These are phyloP conservation scores for Nitzschia sp. DNA, from an alignment of 108 stramenopile genomes.

Conservation along the genomic window DNA sequence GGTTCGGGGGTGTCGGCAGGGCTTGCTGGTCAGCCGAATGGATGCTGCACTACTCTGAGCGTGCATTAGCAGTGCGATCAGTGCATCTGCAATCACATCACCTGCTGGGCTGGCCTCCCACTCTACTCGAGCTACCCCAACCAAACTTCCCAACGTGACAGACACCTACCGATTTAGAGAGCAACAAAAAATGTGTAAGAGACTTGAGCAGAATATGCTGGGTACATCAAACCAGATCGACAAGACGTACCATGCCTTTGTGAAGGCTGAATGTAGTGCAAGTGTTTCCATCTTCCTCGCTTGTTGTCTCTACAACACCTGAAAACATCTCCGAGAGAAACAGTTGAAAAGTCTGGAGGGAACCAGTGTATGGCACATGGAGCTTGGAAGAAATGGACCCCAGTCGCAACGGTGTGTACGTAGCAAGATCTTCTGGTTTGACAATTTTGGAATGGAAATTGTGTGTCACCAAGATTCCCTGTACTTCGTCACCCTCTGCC, in stretches of 20 bases:
- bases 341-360: conserved; percentile 64
- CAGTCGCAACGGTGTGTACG: conserved; percentile 85
- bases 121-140: conserved; percentile 67
- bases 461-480: conserved; percentile 83
- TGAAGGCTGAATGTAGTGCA: conserved; percentile 61
- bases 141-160: conserved; percentile 61
- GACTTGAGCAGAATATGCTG: conserved; percentile 17
- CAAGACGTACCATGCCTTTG: conserved; percentile 66
- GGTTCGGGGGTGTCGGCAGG: conserved; percentile 66
- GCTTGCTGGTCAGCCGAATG: conserved; percentile 80
- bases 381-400: conserved; percentile 81
- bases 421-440: conserved; percentile 78
- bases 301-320: conserved; percentile 54
- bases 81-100: conserved; percentile 92
- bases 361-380: conserved; percentile 86
- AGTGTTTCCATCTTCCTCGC: conserved; percentile 33
- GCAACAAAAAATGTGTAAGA: neutral
- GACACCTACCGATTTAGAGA: conserved; percentile 34
- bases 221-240: conserved; percentile 86
- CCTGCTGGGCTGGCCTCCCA: conserved; percentile 91
- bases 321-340: conserved; percentile 84
- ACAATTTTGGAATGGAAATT: conserved; percentile 84
- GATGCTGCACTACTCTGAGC: conserved; percentile 87
- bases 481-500: conserved; percentile 68
- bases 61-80: conserved; percentile 89